These are phyloP conservation scores for Colletotrichum liriopes DNA, from an alignment of 2,329 filamentous ascomycete genomes.

Conservation along the genomic window DNA sequence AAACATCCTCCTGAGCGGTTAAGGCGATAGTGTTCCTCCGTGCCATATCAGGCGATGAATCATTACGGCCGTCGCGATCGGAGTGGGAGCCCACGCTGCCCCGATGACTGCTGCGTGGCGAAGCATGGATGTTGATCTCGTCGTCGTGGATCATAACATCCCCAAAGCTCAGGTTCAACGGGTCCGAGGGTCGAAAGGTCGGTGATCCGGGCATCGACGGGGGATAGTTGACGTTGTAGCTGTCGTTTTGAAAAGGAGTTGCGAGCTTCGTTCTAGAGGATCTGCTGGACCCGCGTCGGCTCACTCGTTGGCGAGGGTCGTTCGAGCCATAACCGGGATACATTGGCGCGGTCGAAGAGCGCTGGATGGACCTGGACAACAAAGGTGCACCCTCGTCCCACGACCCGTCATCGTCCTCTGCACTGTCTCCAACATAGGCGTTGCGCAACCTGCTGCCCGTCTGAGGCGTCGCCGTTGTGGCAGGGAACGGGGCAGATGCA, in stretches of 20 bases:
- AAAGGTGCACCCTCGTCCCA: slow-evolving; percentile 70
- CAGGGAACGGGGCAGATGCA: slow-evolving; percentile 52
- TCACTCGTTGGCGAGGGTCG: slow-evolving; percentile 49
- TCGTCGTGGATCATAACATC: slow-evolving; percentile 81
- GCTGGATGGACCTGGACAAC: slow-evolving; percentile 60
- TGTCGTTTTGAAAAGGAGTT: slow-evolving; percentile 57
- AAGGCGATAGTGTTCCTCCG: slow-evolving; percentile 72
- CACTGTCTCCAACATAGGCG: slow-evolving; percentile 55
- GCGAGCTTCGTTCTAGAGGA: slow-evolving; percentile 65
- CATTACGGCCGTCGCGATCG: slow-evolving; percentile 45
- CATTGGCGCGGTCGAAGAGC: slow-evolving; percentile 46
- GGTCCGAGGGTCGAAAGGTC: slow-evolving; percentile 63
- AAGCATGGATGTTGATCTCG: slow-evolving; percentile 57
- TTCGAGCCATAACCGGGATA: slow-evolving; percentile 42
- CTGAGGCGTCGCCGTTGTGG: slow-evolving; percentile 34
- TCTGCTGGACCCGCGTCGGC: slow-evolving; percentile 65
- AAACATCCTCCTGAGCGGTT: slow-evolving; percentile 88
- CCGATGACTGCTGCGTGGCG: slow-evolving; percentile 46
- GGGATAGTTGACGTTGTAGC: slow-evolving; percentile 78
- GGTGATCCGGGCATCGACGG: slow-evolving; percentile 78
- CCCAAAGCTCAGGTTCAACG: slow-evolving; percentile 72
- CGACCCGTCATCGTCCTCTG: slow-evolving; percentile 62
- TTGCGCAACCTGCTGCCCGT: slow-evolving; percentile 47
- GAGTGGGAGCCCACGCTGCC: slow-evolving; percentile 53
- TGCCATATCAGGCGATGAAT: slow-evolving; percentile 47